A percentile compares a stretch with the other conserved stretches of the same genome.
These are phyloP conservation scores for Penicillium parvum DNA, from an alignment of 495 filamentous ascomycete genomes.

Conservation along the genomic window DNA sequence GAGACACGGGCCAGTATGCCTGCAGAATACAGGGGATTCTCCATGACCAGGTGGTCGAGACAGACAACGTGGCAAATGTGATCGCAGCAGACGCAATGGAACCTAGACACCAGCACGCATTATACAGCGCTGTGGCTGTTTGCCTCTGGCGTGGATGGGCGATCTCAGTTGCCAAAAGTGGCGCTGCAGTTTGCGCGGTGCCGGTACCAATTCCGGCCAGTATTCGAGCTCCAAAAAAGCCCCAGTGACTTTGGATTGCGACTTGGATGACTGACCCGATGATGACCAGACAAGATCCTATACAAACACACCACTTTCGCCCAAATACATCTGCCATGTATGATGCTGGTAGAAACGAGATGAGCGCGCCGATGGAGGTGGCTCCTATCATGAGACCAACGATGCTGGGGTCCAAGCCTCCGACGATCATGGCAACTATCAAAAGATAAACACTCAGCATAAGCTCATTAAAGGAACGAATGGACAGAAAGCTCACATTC, in stretches of 20 bases:
- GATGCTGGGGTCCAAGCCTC: slow-evolving; percentile 18
- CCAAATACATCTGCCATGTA: slow-evolving; percentile 21
- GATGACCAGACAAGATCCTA: slow-evolving; percentile 15
- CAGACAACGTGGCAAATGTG: slow-evolving; percentile 16
- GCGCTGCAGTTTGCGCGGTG: slow-evolving; percentile 21
- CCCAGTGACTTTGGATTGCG: slow-evolving; percentile 16
- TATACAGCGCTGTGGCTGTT: slow-evolving; percentile 24
- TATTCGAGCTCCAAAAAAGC: slow-evolving; percentile 20
- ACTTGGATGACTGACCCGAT: slow-evolving; percentile 13
- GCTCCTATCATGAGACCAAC: slow-evolving; percentile 25
- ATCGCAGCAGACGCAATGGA: slow-evolving; percentile 17
- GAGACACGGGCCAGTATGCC: slow-evolving; percentile 13
- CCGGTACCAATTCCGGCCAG: slow-evolving; percentile 19
- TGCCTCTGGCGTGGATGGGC: slow-evolving; percentile 24
- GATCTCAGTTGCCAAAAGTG: slow-evolving; percentile 21
- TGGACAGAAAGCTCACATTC: slow-evolving; percentile 14
- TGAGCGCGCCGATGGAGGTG: slow-evolving; percentile 19
- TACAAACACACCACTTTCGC: slow-evolving; percentile 14
- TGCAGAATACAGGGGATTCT: slow-evolving; percentile 20
- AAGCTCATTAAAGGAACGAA: not conserved
- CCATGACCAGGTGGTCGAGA: slow-evolving; percentile 22
- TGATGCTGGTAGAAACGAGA: slow-evolving; percentile 21
- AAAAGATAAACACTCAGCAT: not conserved
- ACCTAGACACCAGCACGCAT: slow-evolving; percentile 19
- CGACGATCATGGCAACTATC: slow-evolving; percentile 16